Percentiles rank a stretch among this genome's conserved stretches.
Evolutionary conservation across 2,329 filamentous ascomycete species (phyloP).

Genomic region (Penicillium sp.): DNA sequence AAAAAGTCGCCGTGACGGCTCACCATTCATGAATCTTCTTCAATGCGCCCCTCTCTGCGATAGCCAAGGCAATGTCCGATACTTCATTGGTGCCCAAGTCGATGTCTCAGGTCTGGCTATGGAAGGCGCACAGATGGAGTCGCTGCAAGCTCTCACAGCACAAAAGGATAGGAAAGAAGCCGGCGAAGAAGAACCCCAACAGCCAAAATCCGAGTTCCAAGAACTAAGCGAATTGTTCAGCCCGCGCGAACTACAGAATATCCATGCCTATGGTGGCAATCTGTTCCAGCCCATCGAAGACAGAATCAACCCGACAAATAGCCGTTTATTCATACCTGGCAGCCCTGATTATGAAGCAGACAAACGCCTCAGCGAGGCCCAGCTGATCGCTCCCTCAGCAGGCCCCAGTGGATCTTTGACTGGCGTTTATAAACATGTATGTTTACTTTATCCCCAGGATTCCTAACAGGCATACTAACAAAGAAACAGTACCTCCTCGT

Average conservation of each 20-base stretch:
- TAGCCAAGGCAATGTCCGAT: slow-evolving; percentile 65
- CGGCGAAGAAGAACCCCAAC: slow-evolving; percentile 26
- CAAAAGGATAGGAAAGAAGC: slow-evolving; percentile 4
- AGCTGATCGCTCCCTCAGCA: not conserved
- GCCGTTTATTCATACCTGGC: not conserved
- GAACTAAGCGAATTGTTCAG: slow-evolving; percentile 71
- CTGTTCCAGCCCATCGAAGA: slow-evolving; percentile 30
- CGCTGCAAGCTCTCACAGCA: slow-evolving; percentile 24
- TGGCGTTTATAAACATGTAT: slow-evolving; percentile 60
- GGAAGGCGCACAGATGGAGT: slow-evolving; percentile 65
- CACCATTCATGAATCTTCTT: slow-evolving; percentile 74
- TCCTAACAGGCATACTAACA: not conserved
- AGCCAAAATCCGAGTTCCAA: slow-evolving; percentile 59
- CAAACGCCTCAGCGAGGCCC: slow-evolving; percentile 14
- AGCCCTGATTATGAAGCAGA: not conserved
- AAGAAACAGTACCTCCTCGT: slow-evolving; percentile 40
- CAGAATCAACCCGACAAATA: slow-evolving; percentile 16
- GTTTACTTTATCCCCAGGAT: slow-evolving; percentile 19
- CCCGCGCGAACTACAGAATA: slow-evolving; percentile 63
- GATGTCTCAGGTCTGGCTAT: slow-evolving; percentile 71
- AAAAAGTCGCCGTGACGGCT: slow-evolving; percentile 65
- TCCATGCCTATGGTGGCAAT: slow-evolving; percentile 62
- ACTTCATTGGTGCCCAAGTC: slow-evolving; percentile 71
- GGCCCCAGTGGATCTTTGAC: slow-evolving; percentile 17
- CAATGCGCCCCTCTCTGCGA: slow-evolving; percentile 73